Evolutionary conservation across 2,329 filamentous ascomycete species (phyloP).

Genomic region (Fusarium lyarnte): DNA sequence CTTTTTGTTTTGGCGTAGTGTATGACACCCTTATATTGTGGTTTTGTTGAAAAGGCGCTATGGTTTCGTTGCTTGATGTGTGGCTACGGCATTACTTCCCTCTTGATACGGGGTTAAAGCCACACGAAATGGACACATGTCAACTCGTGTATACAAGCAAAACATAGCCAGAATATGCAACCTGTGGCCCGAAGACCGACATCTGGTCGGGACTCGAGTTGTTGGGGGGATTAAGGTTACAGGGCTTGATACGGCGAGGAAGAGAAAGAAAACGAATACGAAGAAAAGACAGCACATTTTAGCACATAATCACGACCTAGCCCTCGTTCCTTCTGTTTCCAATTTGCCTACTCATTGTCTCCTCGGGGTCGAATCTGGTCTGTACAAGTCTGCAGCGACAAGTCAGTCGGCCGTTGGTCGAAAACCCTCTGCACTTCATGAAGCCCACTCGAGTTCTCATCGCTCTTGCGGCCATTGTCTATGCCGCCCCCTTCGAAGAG

Average conservation of each 20-base stretch:
- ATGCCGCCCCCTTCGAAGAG: neutral
- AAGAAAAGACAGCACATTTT: neutral
- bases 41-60: neutral
- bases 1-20: neutral
- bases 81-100: neutral
- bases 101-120: neutral
- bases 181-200: neutral
- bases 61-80: neutral
- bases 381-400: neutral
- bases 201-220: neutral
- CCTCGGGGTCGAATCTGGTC: rapidly evolving
- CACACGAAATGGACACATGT: neutral
- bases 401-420: neutral
- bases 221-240: neutral
- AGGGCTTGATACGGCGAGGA: neutral
- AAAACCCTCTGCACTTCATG: neutral
- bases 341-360: too few species aligned
- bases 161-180: rapidly evolving
- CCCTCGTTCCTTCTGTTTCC: neutral
- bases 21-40: neutral
- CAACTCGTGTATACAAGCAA: neutral
- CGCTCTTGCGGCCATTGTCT: neutral
- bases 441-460: neutral
- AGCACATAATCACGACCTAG: too few species aligned
- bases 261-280: neutral